phyloP scores from a whole-genome alignment of 2,329 filamentous ascomycete genomes.

The Penicillium brevicompactum region DNA sequence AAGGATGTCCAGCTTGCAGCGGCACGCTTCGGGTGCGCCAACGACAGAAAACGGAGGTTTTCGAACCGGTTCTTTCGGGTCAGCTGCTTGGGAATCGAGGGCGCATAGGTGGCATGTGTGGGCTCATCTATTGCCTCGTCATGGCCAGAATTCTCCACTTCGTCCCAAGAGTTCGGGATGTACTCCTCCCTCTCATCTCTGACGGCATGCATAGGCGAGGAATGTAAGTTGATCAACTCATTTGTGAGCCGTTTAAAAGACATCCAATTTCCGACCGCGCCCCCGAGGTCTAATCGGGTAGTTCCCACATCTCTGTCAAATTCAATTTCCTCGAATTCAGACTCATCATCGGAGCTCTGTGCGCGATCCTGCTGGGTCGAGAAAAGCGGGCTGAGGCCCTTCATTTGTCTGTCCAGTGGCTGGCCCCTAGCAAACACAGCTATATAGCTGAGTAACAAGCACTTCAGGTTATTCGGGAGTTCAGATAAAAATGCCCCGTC shows the following conservation, averaged over 20 bases:
- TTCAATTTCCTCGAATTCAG: constrained; percentile 4
- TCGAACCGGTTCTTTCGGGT: constrained; percentile 46
- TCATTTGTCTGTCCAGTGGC: constrained; percentile 40
- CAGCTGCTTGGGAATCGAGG: constrained; percentile 23
- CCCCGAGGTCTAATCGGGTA: constrained; percentile 55
- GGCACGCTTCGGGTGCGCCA: constrained; percentile 51
- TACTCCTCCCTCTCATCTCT: constrained; percentile 11
- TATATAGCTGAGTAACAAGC: constrained; percentile 59
- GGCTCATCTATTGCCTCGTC: background rate
- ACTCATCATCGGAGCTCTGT: constrained; percentile 9
- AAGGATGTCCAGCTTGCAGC: constrained; percentile 59
- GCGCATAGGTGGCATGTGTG: background rate
- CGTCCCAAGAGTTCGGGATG: constrained; percentile 47
- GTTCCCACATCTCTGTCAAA: constrained; percentile 45
- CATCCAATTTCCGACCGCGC: constrained; percentile 52
- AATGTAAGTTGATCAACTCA: constrained; percentile 42
- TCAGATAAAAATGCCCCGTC: constrained; percentile 57
- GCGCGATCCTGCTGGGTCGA: constrained; percentile 21
- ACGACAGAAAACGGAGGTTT: constrained; percentile 59
- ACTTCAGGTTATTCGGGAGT: constrained; percentile 55
- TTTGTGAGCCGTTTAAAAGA: constrained; percentile 51
- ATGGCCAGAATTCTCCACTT: constrained; percentile 24
- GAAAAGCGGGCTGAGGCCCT: constrained; percentile 56
- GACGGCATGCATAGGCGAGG: background rate
- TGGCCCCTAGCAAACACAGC: constrained; percentile 50